Evolutionary conservation across 495 filamentous ascomycete genomes (phyloP).

Genomic region (Penicillium canescens): DNA sequence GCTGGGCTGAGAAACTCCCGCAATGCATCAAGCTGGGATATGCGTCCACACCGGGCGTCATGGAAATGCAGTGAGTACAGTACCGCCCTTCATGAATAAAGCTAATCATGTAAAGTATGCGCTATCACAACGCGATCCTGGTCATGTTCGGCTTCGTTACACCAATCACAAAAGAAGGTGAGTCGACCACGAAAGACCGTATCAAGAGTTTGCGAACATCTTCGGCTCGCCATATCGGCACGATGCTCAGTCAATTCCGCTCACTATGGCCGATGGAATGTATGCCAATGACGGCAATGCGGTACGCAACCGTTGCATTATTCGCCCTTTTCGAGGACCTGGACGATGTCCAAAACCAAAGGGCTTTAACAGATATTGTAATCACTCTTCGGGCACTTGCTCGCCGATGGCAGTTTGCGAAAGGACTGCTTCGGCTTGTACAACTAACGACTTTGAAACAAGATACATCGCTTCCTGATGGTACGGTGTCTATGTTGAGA

Average conservation of each 20-base stretch:
- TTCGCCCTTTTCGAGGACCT: slow-evolving; percentile 23
- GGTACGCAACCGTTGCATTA: slow-evolving; percentile 10
- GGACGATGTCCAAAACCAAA: slow-evolving; percentile 2
- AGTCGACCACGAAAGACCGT: neutral
- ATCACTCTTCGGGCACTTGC: slow-evolving; percentile 14
- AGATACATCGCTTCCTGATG: slow-evolving; percentile 7
- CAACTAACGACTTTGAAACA: slow-evolving; percentile 14
- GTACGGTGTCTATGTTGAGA: slow-evolving; percentile 9
- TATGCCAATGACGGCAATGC: slow-evolving; percentile 9
- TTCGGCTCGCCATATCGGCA: slow-evolving; percentile 4
- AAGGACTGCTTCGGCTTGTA: slow-evolving; percentile 21
- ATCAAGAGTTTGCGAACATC: neutral
- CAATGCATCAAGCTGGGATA: neutral
- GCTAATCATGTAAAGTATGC: slow-evolving; percentile 1
- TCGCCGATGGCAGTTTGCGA: slow-evolving; percentile 18
- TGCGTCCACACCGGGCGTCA: neutral
- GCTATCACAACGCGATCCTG: slow-evolving; percentile 6
- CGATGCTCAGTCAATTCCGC: slow-evolving; percentile 10
- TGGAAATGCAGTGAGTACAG: slow-evolving; percentile 11
- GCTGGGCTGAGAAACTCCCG: neutral
- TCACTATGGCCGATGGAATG: slow-evolving; percentile 14
- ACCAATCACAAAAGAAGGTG: neutral
- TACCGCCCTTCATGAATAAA: neutral
- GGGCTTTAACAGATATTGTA: slow-evolving; percentile 14
- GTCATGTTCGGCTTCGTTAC: slow-evolving; percentile 7